phyloP scores from a whole-genome alignment of 139 green algal species.

The Chlorella sp. region DNA sequence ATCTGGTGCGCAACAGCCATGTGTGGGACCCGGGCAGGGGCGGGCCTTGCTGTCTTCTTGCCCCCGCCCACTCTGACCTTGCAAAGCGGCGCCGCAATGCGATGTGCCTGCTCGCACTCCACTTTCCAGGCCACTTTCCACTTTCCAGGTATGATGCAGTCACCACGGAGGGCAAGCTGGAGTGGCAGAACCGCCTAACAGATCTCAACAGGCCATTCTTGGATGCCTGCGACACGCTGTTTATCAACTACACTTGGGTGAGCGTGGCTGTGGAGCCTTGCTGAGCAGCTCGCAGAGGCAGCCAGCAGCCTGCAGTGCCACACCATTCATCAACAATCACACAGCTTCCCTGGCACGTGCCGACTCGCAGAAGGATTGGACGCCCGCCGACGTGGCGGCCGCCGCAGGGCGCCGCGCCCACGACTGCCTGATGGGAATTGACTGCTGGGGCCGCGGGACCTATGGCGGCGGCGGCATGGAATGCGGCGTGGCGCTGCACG shows the following conservation, averaged over 20 bases:
- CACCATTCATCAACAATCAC: no score
- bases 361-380: no score
- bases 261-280: no score
- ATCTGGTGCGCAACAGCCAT: conserved; percentile 17
- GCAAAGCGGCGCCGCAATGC: no score
- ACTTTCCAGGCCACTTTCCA: no score
- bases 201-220: conserved; percentile 74
- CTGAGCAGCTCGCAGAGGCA: no score
- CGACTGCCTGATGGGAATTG: conserved; percentile 61
- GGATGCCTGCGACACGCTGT: conserved; percentile 71
- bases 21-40: no score
- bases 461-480: conserved; percentile 60
- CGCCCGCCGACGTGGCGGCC: no score
- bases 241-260: conserved; percentile 85
- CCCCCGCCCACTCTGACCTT: no score
- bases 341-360: neutral
- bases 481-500: conserved; percentile 36
- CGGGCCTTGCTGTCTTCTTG: no score
- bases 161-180: conserved; percentile 69
- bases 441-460: conserved; percentile 74
- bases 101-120: no score
- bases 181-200: conserved; percentile 83
- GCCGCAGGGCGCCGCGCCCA: neutral
- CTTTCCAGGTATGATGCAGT: conserved; percentile 88
- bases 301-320: no score